Evolutionary conservation across 257 asterid species (phyloP), one percentile per base, ranked within the genome.

Genomic region (Salvia splendens): DNA sequence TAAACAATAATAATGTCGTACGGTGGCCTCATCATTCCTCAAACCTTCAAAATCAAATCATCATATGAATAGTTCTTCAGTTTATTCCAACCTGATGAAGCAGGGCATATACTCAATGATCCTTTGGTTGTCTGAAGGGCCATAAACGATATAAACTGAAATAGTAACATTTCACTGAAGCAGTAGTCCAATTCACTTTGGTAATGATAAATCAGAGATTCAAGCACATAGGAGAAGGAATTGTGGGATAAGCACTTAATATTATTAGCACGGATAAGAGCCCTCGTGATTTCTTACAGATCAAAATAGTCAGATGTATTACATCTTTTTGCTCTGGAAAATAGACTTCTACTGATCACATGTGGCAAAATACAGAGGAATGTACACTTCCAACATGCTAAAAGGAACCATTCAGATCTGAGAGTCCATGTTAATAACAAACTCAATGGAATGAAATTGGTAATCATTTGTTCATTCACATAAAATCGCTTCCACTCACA

Each of bases 121-220:
- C 70, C 61, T 63, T 73, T 40, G 61, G 58, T 17, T 55, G 9
- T 56, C 53, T 64, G 57, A 74, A 72, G 78, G 71, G 83, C 73
- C 78, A 66, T 32, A 28, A 40, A 65, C 60, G 62, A 33, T 8
- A 58, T 46, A 33, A 47, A 68, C 1, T 35, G 16, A 46, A 43
- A 28, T 35, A 49, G 15, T 51, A 49, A 38, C 7, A 60, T 35
- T 32, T 57, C 35, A 52, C 14, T 24, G 38, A 74, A 58, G 33
- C 14, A 56, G 41, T 6, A 17, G 48, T 46, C 6, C 15, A 24
- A 54, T 45, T 54, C 43, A 70, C 57, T 49, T 42, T 38, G 38
- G n/a, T 53, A 53, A 24, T 14, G 6, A 24, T 53, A 38, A 8
- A 49, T 32, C 52, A 62, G 12, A 20, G 14, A 28, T 55, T 45